Evolutionary conservation across 139 green algal species (phyloP).

Genomic region (Mychonastes homosphaera): DNA sequence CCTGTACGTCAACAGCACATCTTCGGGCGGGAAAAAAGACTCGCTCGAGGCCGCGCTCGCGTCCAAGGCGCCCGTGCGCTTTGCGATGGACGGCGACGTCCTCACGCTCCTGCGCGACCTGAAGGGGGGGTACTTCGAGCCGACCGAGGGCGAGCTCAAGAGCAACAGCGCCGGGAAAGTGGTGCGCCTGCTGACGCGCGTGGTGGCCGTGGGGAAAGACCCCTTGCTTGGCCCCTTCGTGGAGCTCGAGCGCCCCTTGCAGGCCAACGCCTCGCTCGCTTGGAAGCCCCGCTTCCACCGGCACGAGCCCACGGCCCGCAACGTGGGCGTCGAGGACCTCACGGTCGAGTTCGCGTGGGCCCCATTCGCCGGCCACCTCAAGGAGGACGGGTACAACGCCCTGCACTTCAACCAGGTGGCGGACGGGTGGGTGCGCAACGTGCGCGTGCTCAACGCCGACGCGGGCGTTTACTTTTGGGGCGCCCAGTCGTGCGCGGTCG

Average conservation of each 20-base stretch:
- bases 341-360: constrained; percentile 8
- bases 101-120: too few relatives aligned
- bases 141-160: too few relatives aligned
- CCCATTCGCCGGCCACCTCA: constrained; percentile 13
- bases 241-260: constrained; percentile 15
- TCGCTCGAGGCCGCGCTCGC: too few relatives aligned
- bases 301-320: background rate
- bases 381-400: constrained; percentile 15
- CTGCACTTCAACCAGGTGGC: constrained; percentile 21
- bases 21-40: too few relatives aligned
- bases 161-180: too few relatives aligned
- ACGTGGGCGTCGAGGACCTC: constrained; percentile 11
- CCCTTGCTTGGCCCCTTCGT: background rate
- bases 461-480: constrained; percentile 18
- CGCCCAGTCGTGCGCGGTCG: constrained; percentile 9
- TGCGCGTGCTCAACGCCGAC: constrained; percentile 17
- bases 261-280: constrained; percentile 8
- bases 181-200: too few relatives aligned
- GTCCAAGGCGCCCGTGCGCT: too few relatives aligned
- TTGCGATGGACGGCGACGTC: too few relatives aligned
- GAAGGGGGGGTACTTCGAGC: too few relatives aligned
- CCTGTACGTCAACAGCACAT: constrained; percentile 2
- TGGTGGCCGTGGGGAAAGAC: too few relatives aligned
- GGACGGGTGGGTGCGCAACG: constrained; percentile 15
- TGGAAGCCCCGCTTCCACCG: constrained; percentile 9